These are phyloP conservation scores for Colletotrichum sansevieriae DNA, from an alignment of 2,329 filamentous ascomycete genomes.

Conservation along the genomic window DNA sequence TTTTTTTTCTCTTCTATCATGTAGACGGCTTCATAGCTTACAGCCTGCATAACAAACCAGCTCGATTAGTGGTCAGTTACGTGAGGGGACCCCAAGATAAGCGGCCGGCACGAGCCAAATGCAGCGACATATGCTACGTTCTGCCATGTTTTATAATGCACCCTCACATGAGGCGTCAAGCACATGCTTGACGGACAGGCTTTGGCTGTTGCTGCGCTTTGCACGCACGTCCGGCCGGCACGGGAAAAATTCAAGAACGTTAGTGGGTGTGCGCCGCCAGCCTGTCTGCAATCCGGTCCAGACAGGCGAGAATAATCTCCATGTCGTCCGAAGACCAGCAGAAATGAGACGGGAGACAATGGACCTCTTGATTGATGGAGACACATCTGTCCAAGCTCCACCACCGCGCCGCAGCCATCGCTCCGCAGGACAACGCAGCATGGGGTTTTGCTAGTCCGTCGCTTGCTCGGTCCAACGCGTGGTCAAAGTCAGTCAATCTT, in stretches of 20 bases:
- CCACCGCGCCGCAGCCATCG: constrained; percentile 31
- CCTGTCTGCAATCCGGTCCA: constrained; percentile 25
- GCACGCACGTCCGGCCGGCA: constrained; percentile 28
- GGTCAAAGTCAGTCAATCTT: constrained; percentile 36
- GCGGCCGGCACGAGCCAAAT: constrained; percentile 33
- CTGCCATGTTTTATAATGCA: neutral
- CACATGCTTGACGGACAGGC: constrained; percentile 21
- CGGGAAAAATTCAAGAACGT: constrained; percentile 8
- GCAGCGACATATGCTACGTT: constrained; percentile 22
- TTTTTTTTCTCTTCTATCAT: constrained; percentile 7
- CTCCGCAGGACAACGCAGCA: constrained; percentile 36
- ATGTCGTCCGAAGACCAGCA: constrained; percentile 30
- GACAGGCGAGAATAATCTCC: constrained; percentile 24
- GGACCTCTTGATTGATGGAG: constrained; percentile 39
- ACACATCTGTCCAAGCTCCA: constrained; percentile 33
- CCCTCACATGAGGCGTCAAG: constrained; percentile 11
- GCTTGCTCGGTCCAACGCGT: constrained; percentile 29
- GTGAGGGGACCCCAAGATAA: constrained; percentile 32
- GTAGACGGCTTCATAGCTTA: constrained; percentile 38
- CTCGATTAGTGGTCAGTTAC: constrained; percentile 23
- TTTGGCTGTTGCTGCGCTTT: neutral
- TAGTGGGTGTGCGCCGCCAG: constrained; percentile 5
- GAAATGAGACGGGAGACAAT: constrained; percentile 29
- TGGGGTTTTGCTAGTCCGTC: constrained; percentile 33
- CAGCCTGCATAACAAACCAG: constrained; percentile 34